Evolutionary conservation across 2,329 filamentous ascomycete genomes (phyloP), one percentile per base, ranked within the genome.

Genomic region (Stemphylium beticola): DNA sequence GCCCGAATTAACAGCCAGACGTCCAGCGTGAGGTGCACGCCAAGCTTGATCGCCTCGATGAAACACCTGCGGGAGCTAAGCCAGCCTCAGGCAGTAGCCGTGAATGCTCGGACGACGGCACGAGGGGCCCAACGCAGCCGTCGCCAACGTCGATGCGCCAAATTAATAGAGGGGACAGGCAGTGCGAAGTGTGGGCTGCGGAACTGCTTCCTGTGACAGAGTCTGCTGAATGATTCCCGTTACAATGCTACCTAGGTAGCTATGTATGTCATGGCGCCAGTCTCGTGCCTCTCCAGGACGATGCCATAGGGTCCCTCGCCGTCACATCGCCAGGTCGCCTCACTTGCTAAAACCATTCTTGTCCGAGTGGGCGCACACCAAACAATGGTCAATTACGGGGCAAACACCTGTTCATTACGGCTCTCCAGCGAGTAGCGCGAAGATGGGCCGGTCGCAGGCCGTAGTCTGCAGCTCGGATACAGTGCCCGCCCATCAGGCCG

Each of bases 21-120:
- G 56, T 62, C 53, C 53, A 62, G 50, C 43, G 53, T 58, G 60
- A 56, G 55, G 55, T 53, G 61, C 53, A 36, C 49, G 62, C 61
- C 62, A 62, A 65, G 61, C 47, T 33, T 52, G 61, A 66, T 66
- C 59, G 61, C 45, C 61, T 55, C 45, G 49, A 52, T 64, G 62
- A 65, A 64, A 65, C 61, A 54, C 57, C 47, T 50, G 60, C 62
- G 62, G 61, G 57, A 60, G 59, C 62, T 65, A 63, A 45, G 36
- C 55, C 56, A 55, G 55, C 46, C 55, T 57, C 43, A 50, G 57
- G 44, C 31, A 49, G 55, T 49, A 55, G 49, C 47, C 57, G 54
- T 53, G 47, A 36, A 55, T 44, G 48, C 46, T 46, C 45, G 18
- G 39, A 44, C 15, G 46, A 39, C 39, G 33, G 38, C 38, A 34